Percentiles rank a stretch among this genome's conserved stretches.
phyloP scores from a whole-genome alignment of 306 rosid species.

The Quercus alba region DNA sequence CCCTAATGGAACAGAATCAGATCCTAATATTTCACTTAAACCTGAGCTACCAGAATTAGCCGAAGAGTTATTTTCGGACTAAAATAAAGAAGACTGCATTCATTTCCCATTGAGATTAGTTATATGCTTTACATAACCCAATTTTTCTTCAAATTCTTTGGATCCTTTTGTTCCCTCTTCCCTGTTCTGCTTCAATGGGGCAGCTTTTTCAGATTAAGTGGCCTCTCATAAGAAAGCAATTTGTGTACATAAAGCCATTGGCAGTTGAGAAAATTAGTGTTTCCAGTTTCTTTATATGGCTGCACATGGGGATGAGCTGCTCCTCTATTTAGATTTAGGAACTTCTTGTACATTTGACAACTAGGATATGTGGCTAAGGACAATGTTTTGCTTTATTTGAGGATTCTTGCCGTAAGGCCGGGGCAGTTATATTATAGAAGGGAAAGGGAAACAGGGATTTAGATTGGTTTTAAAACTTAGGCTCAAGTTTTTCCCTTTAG shows the following conservation, averaged over 20 bases:
- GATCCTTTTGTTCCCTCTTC: background rate
- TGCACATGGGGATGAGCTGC: background rate
- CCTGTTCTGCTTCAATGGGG: background rate
- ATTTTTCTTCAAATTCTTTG: slow-evolving; percentile 6
- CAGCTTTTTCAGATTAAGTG: background rate
- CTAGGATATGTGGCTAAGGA: background rate
- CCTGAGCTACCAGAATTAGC: slow-evolving; percentile 44
- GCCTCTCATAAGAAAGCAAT: background rate
- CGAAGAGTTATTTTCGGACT: slow-evolving; percentile 74
- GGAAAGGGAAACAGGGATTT: background rate
- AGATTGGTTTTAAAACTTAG: background rate
- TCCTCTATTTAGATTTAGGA: slow-evolving; percentile 27
- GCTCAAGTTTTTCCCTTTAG: background rate
- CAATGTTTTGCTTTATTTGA: background rate
- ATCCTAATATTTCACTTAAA: slow-evolving; percentile 24
- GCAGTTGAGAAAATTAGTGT: slow-evolving; percentile 14
- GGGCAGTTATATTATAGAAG: background rate
- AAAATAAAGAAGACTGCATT: background rate
- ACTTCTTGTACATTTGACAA: slow-evolving; percentile 27
- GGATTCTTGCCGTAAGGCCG: slow-evolving; percentile 19
- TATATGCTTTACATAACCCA: slow-evolving; percentile 2
- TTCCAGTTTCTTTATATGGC: background rate
- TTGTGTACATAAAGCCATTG: slow-evolving; percentile 38
- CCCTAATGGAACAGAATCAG: slow-evolving; percentile 18
- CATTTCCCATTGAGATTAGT: background rate